Evolutionary conservation across 108 stramenopile species (phyloP).

Genomic region (Nitzschia palea): DNA sequence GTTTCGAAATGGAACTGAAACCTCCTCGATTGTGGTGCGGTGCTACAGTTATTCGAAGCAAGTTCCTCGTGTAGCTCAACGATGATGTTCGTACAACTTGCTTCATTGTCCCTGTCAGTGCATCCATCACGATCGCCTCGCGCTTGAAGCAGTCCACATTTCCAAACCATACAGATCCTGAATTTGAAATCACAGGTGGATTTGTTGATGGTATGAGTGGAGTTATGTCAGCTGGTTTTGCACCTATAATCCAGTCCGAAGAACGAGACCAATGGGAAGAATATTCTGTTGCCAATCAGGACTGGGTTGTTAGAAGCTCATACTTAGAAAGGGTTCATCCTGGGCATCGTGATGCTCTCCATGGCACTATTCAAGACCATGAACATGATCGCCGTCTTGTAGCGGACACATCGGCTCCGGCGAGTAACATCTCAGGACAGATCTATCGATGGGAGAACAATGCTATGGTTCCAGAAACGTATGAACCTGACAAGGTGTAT

Average conservation of each 20-base stretch:
- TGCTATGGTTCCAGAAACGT: background rate
- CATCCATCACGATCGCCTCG: slow-evolving; percentile 1
- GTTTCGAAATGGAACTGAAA: no score
- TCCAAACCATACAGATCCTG: slow-evolving; percentile 7
- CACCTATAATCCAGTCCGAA: slow-evolving; percentile 12
- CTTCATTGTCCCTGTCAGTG: background rate
- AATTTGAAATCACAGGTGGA: slow-evolving; percentile 25
- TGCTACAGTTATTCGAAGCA: no score
- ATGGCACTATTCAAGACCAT: slow-evolving; percentile 20
- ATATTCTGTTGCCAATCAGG: slow-evolving; percentile 16
- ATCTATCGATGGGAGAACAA: slow-evolving; percentile 3
- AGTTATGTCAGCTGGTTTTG: slow-evolving; percentile 25
- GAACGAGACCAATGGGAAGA: slow-evolving; percentile 16
- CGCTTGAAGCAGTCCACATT: background rate
- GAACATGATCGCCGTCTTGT: slow-evolving; percentile 9
- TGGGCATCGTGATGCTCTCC: slow-evolving; percentile 6
- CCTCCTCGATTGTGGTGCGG: no score
- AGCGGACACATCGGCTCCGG: background rate
- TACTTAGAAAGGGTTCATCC: slow-evolving; percentile 4
- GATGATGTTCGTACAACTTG: no score
- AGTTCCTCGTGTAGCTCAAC: no score
- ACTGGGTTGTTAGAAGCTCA: slow-evolving; percentile 23
- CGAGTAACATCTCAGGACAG: background rate
- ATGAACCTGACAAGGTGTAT: background rate
- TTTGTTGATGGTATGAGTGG: slow-evolving; percentile 28